A percentile compares a stretch with the other conserved stretches of the same genome.
These are phyloP conservation scores for Digitaria exilis DNA, from an alignment of 202 grass and related monocot species.

Conservation along the genomic window DNA sequence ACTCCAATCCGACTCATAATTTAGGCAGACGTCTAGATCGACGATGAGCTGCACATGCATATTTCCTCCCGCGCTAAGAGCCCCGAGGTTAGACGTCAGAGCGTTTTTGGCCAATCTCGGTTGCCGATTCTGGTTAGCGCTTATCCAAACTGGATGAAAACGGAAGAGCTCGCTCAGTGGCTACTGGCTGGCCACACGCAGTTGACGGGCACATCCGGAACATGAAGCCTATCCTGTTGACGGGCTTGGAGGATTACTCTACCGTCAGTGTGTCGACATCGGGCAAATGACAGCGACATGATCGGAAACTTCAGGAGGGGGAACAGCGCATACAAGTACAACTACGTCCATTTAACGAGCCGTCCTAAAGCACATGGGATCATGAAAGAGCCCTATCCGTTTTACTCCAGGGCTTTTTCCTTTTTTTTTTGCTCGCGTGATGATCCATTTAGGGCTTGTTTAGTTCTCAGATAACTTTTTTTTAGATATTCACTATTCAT, in stretches of 20 bases:
- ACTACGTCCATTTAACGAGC: neutral
- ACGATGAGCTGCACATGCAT: neutral
- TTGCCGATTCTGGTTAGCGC: neutral
- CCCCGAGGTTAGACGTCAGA: neutral
- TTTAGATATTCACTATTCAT: no score
- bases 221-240: constrained; percentile 21
- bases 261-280: neutral
- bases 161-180: neutral
- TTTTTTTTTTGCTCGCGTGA: neutral
- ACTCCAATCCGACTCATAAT: neutral
- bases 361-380: neutral
- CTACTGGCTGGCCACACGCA: neutral
- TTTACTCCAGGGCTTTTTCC: no score
- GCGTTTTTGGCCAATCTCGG: constrained; percentile 22
- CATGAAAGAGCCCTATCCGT: neutral
- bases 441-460: no score
- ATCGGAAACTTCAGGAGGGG: constrained; percentile 8
- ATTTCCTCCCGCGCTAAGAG: neutral
- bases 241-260: neutral
- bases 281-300: constrained; percentile 16
- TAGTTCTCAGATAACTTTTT: no score
- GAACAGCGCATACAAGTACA: neutral
- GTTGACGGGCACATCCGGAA: no score
- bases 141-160: constrained; percentile 28
- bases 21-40: constrained; percentile 47